A percentile compares a stretch with the other conserved stretches of the same genome.
Conservation (phyloP, 306 rosid species). For the Sesbania bispinosa region DNA sequence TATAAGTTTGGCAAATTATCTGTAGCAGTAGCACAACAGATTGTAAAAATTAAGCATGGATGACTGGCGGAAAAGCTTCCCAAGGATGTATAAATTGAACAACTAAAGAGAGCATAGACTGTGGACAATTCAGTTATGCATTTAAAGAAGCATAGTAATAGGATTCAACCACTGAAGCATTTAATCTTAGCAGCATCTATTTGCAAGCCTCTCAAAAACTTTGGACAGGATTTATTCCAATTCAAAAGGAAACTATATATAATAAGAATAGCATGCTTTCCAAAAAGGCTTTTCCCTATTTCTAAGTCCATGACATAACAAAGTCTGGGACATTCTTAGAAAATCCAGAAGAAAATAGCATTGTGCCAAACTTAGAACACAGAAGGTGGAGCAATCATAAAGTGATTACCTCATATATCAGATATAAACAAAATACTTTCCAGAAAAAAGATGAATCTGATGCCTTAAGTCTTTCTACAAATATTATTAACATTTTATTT, state of each 20-base stretch:
- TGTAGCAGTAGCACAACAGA: background rate
- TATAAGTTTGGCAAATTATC: conserved; percentile 6
- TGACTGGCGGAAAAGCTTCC: background rate
- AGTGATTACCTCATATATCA: background rate
- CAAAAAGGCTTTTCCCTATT: background rate
- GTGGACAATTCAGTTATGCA: background rate
- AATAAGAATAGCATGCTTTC: too few species aligned
- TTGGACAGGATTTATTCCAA: background rate
- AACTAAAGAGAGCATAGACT: background rate
- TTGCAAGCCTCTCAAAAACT: background rate
- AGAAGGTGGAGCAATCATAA: background rate
- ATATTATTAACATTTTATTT: background rate
- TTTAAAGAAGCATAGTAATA: background rate
- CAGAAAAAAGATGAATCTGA: background rate
- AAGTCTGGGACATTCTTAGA: background rate
- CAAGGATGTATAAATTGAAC: conserved; percentile 1
- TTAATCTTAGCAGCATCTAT: background rate
- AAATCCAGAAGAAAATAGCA: background rate
- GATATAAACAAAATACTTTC: background rate
- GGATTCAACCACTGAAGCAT: background rate
- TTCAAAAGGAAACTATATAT: background rate
- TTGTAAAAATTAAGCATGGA: background rate
- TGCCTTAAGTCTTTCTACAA: background rate
- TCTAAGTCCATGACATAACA: background rate
- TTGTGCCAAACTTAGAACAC: background rate